A percentile compares a stretch with the other conserved stretches of the same genome.
These are phyloP conservation scores for Phytophthora meadii DNA, from an alignment of 352 stramenopile species.

Conservation along the genomic window DNA sequence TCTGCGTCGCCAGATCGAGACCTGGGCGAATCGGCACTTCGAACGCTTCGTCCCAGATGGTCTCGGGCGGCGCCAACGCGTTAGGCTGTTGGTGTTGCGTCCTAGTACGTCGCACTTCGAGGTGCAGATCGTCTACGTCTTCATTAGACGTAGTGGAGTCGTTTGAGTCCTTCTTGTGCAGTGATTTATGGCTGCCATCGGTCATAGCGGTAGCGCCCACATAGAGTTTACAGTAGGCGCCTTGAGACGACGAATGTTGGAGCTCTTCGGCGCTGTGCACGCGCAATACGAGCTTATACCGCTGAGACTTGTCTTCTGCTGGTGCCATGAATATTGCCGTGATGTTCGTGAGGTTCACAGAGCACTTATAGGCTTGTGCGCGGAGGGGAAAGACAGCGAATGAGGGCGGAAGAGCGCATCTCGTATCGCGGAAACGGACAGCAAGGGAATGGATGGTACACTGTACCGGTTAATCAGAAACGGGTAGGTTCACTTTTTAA, in stretches of 20 bases:
- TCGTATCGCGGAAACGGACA: conserved; percentile 19
- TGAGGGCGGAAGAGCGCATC: conserved; percentile 32
- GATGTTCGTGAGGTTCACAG: background rate
- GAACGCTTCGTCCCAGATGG: conserved; percentile 69
- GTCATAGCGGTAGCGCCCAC: conserved; percentile 55
- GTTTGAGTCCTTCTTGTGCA: conserved; percentile 45
- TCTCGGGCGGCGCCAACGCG: conserved; percentile 38
- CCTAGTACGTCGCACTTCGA: conserved; percentile 61
- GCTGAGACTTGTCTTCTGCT: conserved; percentile 10
- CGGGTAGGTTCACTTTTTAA: conserved; percentile 17
- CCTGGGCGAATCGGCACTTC: conserved; percentile 43
- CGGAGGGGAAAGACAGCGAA: conserved; percentile 25
- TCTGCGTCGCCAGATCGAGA: conserved; percentile 40
- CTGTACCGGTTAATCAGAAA: conserved; percentile 18
- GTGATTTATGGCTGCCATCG: conserved; percentile 49
- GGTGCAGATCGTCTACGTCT: conserved; percentile 31
- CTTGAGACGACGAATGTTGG: conserved; percentile 56
- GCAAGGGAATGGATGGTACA: conserved; percentile 22
- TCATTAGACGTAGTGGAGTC: conserved; percentile 25
- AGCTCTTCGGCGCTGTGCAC: conserved; percentile 63
- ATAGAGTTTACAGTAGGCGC: conserved; percentile 77
- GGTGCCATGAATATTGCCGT: conserved; percentile 10
- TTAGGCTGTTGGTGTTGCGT: conserved; percentile 47
- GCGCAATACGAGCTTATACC: conserved; percentile 59
- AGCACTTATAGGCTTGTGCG: background rate